phyloP scores from a whole-genome alignment of 345 rosid genomes.

The Aegle marmelos region DNA sequence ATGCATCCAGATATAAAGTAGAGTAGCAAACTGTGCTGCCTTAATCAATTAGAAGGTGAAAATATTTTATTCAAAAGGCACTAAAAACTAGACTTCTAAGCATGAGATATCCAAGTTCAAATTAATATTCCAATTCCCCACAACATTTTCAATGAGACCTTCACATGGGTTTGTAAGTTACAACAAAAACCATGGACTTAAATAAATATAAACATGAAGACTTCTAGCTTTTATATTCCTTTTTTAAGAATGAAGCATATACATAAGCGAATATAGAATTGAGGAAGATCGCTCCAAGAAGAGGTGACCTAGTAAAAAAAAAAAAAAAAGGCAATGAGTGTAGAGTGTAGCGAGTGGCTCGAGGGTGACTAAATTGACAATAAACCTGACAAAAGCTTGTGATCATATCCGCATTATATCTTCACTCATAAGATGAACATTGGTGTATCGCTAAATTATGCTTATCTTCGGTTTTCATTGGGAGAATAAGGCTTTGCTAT shows the following conservation, averaged over 20 bases:
- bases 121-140: constrained; percentile 31
- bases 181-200: constrained; percentile 27
- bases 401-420: constrained; percentile 7
- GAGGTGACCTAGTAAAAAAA: constrained; percentile 54
- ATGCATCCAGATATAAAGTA: not conserved
- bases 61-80: constrained; percentile 20
- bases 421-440: not conserved
- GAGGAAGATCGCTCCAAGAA: constrained; percentile 20
- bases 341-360: constrained; percentile 51
- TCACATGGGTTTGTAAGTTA: constrained; percentile 41
- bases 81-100: constrained; percentile 30
- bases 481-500: not conserved
- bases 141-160: constrained; percentile 21
- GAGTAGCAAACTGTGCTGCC: not conserved
- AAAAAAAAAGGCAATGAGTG: constrained; percentile 16
- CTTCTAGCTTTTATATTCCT: constrained; percentile 20
- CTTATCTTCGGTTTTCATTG: not conserved
- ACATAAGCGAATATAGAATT: constrained; percentile 7
- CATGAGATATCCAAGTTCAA: constrained; percentile 19
- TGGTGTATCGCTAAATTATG: not conserved
- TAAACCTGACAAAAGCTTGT: constrained; percentile 14
- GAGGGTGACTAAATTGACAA: constrained; percentile 32
- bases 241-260: constrained; percentile 14
- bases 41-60: not conserved
- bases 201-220: constrained; percentile 32